Evolutionary conservation across 192 early-diverging fungal species (phyloP), one percentile per base, ranked within the genome.

Genomic region (Backusella circina): DNA sequence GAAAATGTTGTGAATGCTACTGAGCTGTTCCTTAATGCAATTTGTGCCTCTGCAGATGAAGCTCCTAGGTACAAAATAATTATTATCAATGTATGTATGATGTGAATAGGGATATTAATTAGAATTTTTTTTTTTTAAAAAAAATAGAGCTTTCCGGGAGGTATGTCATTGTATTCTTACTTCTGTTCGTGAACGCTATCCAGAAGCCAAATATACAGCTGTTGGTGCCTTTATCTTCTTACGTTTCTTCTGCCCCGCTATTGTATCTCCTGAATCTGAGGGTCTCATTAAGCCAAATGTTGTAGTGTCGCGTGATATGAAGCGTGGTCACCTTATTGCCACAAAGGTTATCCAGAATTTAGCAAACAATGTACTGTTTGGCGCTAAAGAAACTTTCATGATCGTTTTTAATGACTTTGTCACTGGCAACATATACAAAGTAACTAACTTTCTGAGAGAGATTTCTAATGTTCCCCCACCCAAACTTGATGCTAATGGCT

Each of bases 261-360:
- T 99, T 79, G 95, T 96, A 5, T 89, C 95, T 5, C 97, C 97
- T 15, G 95, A 97, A 78, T 81, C 85, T 12, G 93, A 94, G 76
- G 93, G 91, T 3, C 83, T 98, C 35, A 82, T 95, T 67, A 84
- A 86, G 66, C 71, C 75, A 0, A 77, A 84, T 15, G 84, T 88
- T 35, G 87, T 91, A 32, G 84, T 87, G 35, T 80, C 84, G 57
- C 88, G 91, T 44, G 92, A 95, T 36, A 84, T 97, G 51, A 88
- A 93, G 23, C 91, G 97, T 71, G 96, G 97, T 44, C 83, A 97
- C 54, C 80, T 99, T 50, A 84, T 98, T 36, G 92, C 92, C 47
- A 97, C 96, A 23, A 99, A 98, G 80, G 94, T 98, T 15, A 96
- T 98, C 67, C 97, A 98, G 71, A 98, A 98, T 76, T 77, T 99